These are phyloP conservation scores for Chlorophyllum brunneum DNA, from an alignment of 768 basidiomycete species.

Conservation along the genomic window DNA sequence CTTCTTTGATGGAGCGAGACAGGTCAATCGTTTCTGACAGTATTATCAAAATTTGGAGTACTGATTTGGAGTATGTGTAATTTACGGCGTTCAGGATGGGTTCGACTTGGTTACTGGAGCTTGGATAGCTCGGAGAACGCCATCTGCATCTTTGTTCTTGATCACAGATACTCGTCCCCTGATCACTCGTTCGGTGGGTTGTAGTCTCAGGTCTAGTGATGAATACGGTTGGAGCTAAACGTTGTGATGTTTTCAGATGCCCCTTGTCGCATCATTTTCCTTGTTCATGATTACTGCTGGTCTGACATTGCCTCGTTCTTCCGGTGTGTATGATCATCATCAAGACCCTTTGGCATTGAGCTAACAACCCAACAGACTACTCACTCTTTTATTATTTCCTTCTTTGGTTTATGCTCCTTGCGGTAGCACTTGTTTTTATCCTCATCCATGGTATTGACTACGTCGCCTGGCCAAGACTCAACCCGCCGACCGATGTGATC, in stretches of 20 bases:
- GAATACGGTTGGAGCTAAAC: conserved; percentile 1
- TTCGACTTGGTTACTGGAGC: conserved; percentile 91
- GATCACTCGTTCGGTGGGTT: conserved; percentile 73
- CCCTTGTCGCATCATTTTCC: conserved; percentile 76
- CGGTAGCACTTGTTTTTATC: conserved; percentile 67
- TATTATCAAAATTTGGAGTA: background rate
- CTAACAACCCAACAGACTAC: conserved; percentile 55
- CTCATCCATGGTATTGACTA: conserved; percentile 87
- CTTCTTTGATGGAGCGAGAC: conserved; percentile 91
- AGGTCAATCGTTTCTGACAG: conserved; percentile 40
- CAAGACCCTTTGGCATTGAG: no score
- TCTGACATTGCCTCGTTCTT: conserved; percentile 80
- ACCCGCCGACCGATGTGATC: conserved; percentile 79
- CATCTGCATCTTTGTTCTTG: conserved; percentile 64
- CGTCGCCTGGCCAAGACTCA: conserved; percentile 89
- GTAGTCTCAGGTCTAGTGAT: background rate
- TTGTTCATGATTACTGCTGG: conserved; percentile 87
- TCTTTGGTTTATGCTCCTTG: conserved; percentile 70
- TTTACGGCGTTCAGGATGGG: conserved; percentile 60
- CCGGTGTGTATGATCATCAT: conserved; percentile 52
- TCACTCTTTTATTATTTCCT: conserved; percentile 82
- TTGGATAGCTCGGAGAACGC: conserved; percentile 82
- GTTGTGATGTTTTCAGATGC: conserved; percentile 52
- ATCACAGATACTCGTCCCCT: conserved; percentile 80
- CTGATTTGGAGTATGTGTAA: conserved; percentile 3